These are phyloP conservation scores for Poa pratensis DNA, from an alignment of 176 grass and related monocot genomes.

Conservation along the genomic window DNA sequence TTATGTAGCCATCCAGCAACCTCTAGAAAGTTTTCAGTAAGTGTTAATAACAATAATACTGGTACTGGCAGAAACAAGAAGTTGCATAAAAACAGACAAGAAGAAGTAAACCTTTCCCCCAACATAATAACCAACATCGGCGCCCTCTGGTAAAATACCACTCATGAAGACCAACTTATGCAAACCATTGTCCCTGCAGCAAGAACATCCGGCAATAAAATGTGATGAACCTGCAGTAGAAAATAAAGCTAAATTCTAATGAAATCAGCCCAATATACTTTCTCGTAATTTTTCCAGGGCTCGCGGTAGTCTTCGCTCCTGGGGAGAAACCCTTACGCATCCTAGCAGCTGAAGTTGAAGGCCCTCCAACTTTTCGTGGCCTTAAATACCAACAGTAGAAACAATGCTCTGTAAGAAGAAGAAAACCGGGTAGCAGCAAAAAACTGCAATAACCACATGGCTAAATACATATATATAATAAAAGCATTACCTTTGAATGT, in stretches of 20 bases:
- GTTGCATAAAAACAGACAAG: neutral
- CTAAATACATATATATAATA: conserved; percentile 12
- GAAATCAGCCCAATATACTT: conserved; percentile 48
- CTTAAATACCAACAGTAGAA: conserved; percentile 34
- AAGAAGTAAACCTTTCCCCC: conserved; percentile 71
- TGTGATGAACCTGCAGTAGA: neutral
- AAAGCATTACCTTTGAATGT: conserved; percentile 42
- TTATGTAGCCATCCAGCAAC: conserved; percentile 93
- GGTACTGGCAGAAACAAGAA: conserved; percentile 17
- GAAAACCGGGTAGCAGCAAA: neutral
- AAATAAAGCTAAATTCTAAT: conserved; percentile 1
- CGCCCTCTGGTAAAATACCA: conserved; percentile 66
- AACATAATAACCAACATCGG: conserved; percentile 83
- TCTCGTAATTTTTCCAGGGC: conserved; percentile 64
- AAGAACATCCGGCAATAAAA: conserved; percentile 33
- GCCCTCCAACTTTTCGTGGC: conserved; percentile 30
- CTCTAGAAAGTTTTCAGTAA: conserved; percentile 61
- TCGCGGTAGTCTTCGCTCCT: conserved; percentile 41
- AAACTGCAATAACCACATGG: conserved; percentile 15
- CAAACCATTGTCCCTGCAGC: conserved; percentile 64
- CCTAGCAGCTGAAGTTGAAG: conserved; percentile 42
- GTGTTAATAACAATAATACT: conserved; percentile 40
- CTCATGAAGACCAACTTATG: conserved; percentile 88
- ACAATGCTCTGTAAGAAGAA: neutral
- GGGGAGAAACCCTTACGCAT: conserved; percentile 50